Percentiles rank a stretch among this genome's conserved stretches.
These are phyloP conservation scores for Macrolepiota fuliginosa DNA, from an alignment of 768 basidiomycete genomes.

Conservation along the genomic window DNA sequence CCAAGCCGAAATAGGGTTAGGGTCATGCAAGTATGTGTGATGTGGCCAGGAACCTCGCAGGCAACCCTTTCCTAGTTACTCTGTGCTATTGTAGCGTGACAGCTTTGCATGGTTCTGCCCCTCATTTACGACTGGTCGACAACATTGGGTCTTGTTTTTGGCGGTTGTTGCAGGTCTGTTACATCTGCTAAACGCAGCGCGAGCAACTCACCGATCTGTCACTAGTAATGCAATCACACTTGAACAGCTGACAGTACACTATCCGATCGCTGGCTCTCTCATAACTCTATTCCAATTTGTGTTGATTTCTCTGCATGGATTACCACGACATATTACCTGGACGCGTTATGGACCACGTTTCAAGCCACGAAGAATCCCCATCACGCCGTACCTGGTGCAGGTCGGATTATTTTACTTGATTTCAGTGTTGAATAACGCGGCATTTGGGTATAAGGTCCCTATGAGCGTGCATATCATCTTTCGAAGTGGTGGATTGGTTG, in stretches of 20 bases:
- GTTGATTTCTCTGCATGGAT: constrained; percentile 69
- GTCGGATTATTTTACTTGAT: constrained; percentile 78
- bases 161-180: constrained; percentile 67
- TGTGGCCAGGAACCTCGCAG: background rate
- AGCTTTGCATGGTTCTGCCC: background rate
- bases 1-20: no score
- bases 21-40: no score
- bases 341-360: constrained; percentile 51
- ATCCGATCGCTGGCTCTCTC: constrained; percentile 74
- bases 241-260: constrained; percentile 66
- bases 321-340: constrained; percentile 61
- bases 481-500: constrained; percentile 80
- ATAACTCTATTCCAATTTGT: constrained; percentile 89
- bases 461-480: constrained; percentile 96
- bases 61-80: background rate
- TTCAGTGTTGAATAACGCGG: constrained; percentile 87
- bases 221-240: constrained; percentile 74
- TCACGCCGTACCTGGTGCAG: constrained; percentile 73
- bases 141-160: constrained; percentile 76
- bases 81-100: no score
- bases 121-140: constrained; percentile 44
- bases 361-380: constrained; percentile 63
- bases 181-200: constrained; percentile 34
- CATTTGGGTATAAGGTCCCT: constrained; percentile 83
- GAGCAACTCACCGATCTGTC: background rate